Evolutionary conservation across 176 grass and related monocot species (phyloP).

Genomic region (Musa itinerans): DNA sequence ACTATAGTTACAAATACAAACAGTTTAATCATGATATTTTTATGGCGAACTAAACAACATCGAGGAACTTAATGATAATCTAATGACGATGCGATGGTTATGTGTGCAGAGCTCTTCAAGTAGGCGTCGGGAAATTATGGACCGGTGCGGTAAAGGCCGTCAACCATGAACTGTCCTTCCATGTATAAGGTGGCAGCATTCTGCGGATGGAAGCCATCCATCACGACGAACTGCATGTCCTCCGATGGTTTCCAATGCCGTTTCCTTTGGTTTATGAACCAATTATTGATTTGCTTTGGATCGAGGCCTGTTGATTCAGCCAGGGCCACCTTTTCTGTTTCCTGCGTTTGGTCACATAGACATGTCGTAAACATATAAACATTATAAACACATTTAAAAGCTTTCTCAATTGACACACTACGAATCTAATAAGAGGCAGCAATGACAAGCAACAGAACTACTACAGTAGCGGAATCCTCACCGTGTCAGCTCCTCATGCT

Average conservation of each 20-base stretch:
- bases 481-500: too few species aligned
- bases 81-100: too few species aligned
- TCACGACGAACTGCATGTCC: constrained; percentile 60
- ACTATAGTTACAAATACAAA: too few species aligned
- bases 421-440: too few species aligned
- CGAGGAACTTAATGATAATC: too few species aligned
- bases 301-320: constrained; percentile 57
- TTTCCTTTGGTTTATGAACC: constrained; percentile 84
- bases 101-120: too few species aligned
- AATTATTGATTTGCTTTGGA: constrained; percentile 80
- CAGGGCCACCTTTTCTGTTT: constrained; percentile 52
- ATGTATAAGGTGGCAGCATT: constrained; percentile 32
- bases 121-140: constrained; percentile 5
- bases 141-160: constrained; percentile 50
- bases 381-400: neutral
- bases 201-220: constrained; percentile 57
- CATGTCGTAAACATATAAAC: neutral
- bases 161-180: constrained; percentile 46
- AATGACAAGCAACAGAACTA: too few species aligned
- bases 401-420: too few species aligned
- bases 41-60: too few species aligned
- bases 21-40: too few species aligned
- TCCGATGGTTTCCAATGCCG: constrained; percentile 65
- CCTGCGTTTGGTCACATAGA: constrained; percentile 14
- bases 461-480: too few species aligned